Evolutionary conservation across 495 filamentous ascomycete species (phyloP), one percentile per base, ranked within the genome.

Genomic region (Bacidia rubella): DNA sequence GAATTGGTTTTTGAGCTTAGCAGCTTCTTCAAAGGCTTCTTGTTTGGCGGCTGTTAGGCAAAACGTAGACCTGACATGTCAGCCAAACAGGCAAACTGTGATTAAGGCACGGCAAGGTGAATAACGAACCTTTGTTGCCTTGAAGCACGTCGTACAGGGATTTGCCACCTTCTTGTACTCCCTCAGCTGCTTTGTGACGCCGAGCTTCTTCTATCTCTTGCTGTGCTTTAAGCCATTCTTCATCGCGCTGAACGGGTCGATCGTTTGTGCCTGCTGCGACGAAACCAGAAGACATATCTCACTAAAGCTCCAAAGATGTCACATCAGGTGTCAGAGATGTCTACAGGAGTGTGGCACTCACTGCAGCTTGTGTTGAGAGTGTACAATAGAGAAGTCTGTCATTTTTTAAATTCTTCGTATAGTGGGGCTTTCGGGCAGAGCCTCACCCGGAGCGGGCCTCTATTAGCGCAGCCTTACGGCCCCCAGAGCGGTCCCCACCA

Each of bases 1-100:
- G 70, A 96, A 98, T 70, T 97, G 92, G 64, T 97, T 95, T 66
- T 84, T 85, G 43, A 98, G 66, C 54, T 82, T 78, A 52, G 78
- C 78, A 57, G 85, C 82, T 66, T 98, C 93, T 66, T 95, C 90
- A 66, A 96, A 95, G 47, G 87, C 88, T 61, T 94, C 90, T 69
- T 97, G 88, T 67, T 97, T 97, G 57, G 87, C 87, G 63, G 85
- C 88, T 92, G 56, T 21, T 56, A 47, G 42, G 42, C 27, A 54
- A 49, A 55, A 35, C 58, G 56, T 46, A 60, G 57, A 63, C 68
- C 76, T 77, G 66, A 73, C 68, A 77, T 74, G 73, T 81, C 55
- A 81, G 75, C 62, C 57, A 32, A 51, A 59, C 61, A 60, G 55
- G 51, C 5, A 55, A 41, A 23, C 5, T 17, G 25, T 12, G 10